These are phyloP conservation scores for Neurospora discreta DNA, from an alignment of 495 filamentous ascomycete species.

Conservation along the genomic window DNA sequence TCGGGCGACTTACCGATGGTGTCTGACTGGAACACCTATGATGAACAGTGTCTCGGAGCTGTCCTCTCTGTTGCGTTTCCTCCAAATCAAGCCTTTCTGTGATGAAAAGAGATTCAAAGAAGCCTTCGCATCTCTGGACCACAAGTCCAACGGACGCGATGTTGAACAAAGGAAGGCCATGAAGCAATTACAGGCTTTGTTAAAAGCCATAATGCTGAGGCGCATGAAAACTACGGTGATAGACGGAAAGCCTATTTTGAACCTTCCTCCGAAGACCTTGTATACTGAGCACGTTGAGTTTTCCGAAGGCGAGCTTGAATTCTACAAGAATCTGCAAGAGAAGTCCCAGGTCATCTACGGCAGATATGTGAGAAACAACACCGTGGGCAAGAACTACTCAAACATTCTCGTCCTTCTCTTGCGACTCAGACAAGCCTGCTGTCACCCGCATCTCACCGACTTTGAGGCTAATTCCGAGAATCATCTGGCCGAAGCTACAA, in stretches of 20 bases:
- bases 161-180: slow-evolving; percentile 41
- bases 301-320: slow-evolving; percentile 54
- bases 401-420: slow-evolving; percentile 78
- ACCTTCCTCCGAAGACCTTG: slow-evolving; percentile 58
- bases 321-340: slow-evolving; percentile 63
- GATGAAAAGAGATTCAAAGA: slow-evolving; percentile 45
- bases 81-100: slow-evolving; percentile 72
- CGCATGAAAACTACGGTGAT: slow-evolving; percentile 75
- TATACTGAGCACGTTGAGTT: slow-evolving; percentile 61
- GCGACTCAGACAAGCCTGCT: slow-evolving; percentile 83
- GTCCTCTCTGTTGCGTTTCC: slow-evolving; percentile 72
- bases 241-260: slow-evolving; percentile 75
- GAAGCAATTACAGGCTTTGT: slow-evolving; percentile 61
- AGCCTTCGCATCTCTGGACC: slow-evolving; percentile 23
- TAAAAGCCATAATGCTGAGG: slow-evolving; percentile 78
- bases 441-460: slow-evolving; percentile 84
- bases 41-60: slow-evolving; percentile 81
- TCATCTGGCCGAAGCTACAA: slow-evolving; percentile 38
- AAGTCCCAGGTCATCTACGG: slow-evolving; percentile 62
- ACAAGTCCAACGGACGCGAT: slow-evolving; percentile 18
- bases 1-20: slow-evolving; percentile 58
- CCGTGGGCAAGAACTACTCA: slow-evolving; percentile 68
- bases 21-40: slow-evolving; percentile 90
- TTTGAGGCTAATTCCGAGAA: slow-evolving; percentile 45
- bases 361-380: slow-evolving; percentile 60